Evolutionary conservation across 2,329 filamentous ascomycete species (phyloP).

Genomic region (Ascocoryne sarcoides): DNA sequence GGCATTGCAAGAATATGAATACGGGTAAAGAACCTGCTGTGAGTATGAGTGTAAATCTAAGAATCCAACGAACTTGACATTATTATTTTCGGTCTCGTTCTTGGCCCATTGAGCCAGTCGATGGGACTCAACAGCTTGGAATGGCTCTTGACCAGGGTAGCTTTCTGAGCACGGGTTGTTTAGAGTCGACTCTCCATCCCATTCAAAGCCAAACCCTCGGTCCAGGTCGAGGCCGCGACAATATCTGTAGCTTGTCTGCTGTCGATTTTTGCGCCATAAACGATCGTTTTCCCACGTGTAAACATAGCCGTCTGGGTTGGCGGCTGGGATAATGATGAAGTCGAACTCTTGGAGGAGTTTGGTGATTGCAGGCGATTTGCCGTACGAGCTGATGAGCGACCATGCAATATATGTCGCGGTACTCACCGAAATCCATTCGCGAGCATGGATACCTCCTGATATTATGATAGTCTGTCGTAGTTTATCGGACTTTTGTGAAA

Average conservation of each 20-base stretch:
- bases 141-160: conserved; percentile 75
- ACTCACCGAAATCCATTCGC: conserved; percentile 93
- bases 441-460: conserved; percentile 79
- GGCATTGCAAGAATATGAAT: conserved; percentile 71
- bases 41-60: conserved; percentile 92
- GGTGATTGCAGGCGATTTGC: conserved; percentile 61
- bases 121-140: conserved; percentile 72
- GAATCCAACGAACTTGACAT: conserved; percentile 72
- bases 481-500: conserved; percentile 34
- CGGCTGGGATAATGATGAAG: conserved; percentile 75
- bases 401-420: conserved; percentile 89
- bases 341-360: conserved; percentile 78
- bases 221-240: conserved; percentile 87
- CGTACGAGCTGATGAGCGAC: conserved; percentile 75
- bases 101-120: conserved; percentile 73
- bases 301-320: conserved; percentile 91
- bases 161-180: conserved; percentile 85
- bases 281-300: conserved; percentile 90
- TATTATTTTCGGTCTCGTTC: conserved; percentile 63
- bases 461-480: conserved; percentile 71
- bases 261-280: conserved; percentile 90
- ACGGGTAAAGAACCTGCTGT: conserved; percentile 89
- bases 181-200: conserved; percentile 59
- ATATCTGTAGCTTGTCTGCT: conserved; percentile 71
- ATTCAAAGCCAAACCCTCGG: conserved; percentile 75